Base-by-base conservation (phyloP, 2,329 filamentous ascomycete species). In the Colletotrichum musae region DNA sequence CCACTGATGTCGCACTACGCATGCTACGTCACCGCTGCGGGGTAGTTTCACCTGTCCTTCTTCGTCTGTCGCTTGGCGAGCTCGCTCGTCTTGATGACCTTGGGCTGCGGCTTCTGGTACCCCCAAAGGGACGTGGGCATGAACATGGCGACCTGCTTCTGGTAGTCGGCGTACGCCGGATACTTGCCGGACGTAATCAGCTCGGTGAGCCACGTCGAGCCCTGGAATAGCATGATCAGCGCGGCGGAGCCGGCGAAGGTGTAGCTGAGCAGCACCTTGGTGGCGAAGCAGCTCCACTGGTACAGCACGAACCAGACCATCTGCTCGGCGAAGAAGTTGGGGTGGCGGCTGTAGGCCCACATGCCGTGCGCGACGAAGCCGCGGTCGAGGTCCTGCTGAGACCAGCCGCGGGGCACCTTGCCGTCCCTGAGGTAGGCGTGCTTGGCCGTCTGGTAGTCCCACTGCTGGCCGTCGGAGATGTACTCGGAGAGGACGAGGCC, bases 291-390 rank as follows among this genome's bases (percentile, higher is more conserved):
- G 73, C 88, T 90, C 96, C 95, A 99, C 76, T 94, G 89, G 80
- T 98, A 98, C 60, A 98, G 81, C 9, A 90, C 83, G 62, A 97
- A 86, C 96, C 96, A 99, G 75, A 98, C 90, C 36, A 90, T 85
- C 82, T 98, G 96, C 81, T 99, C 96, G 5, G 93, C 94, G 5
- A 93, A 90, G 77, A 98, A 99, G 80, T 99, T 99, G 56, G 96
- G 96, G 79, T 99, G 97, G 53, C 96, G 89, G 74, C 92, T 95
- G 84, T 91, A 94, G 0, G 91, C 92, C 92, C 93, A 99, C 7
- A 99, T 85, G 0, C 96, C 96, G 5, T 87, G 89, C 9, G 93
- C 92, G 72, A 93, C 87, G 81, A 99, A 99, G 50, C 96, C 96
- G 45, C 95, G 92, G 72, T 98, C 94, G 28, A 99, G 88, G 62